Percentiles rank a stretch among this genome's conserved stretches.
phyloP scores from a whole-genome alignment of 2,329 filamentous ascomycete genomes.

The Botryotinia calthae region DNA sequence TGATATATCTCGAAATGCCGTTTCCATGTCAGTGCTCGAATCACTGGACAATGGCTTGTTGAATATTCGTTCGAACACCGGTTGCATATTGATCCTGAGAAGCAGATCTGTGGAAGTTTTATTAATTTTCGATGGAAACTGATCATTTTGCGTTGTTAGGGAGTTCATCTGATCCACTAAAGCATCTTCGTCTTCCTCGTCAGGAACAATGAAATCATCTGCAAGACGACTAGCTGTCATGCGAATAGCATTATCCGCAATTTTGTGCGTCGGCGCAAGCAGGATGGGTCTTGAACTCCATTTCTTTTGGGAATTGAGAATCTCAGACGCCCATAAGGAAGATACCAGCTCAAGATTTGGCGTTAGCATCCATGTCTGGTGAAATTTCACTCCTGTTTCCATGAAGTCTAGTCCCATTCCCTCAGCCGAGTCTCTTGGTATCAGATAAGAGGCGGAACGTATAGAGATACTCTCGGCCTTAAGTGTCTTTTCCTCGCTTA shows the following conservation, averaged over 20 bases:
- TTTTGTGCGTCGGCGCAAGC: slow-evolving; percentile 22
- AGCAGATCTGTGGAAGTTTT: slow-evolving; percentile 1
- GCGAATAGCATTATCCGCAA: slow-evolving; percentile 17
- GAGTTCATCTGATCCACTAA: background rate
- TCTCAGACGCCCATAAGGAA: slow-evolving; percentile 37
- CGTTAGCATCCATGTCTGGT: slow-evolving; percentile 47
- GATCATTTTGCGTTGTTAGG: background rate
- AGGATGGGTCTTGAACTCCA: slow-evolving; percentile 12
- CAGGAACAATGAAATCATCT: slow-evolving; percentile 35
- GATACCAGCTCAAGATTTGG: slow-evolving; percentile 46
- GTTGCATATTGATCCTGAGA: slow-evolving; percentile 16
- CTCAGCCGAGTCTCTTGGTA: background rate
- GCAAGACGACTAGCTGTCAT: slow-evolving; percentile 17
- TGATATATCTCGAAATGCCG: slow-evolving; percentile 13
- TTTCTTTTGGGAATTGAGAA: background rate
- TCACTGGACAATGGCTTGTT: background rate
- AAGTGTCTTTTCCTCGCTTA: background rate
- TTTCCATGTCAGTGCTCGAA: slow-evolving; percentile 5
- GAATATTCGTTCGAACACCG: slow-evolving; percentile 15
- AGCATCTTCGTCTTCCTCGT: slow-evolving; percentile 22
- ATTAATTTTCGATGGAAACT: background rate
- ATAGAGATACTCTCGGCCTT: slow-evolving; percentile 1
- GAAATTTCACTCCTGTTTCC: slow-evolving; percentile 44
- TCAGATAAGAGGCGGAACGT: background rate
- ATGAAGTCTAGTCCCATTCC: slow-evolving; percentile 35